Conservation (phyloP, 2,329 filamentous ascomycete species). For the Hypoxylon sp. region DNA sequence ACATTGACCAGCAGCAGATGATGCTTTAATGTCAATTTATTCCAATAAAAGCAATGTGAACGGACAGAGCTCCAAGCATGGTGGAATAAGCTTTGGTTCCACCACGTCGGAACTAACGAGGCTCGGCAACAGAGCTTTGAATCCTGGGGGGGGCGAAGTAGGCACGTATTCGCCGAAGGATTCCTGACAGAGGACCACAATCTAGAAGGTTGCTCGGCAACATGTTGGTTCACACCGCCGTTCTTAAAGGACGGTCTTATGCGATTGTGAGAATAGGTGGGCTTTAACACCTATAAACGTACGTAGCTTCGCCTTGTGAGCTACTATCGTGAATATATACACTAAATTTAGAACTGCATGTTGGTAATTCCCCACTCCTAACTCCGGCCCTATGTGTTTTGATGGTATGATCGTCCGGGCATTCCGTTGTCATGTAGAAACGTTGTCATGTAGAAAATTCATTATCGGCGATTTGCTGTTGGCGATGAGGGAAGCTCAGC, state of each 20-base stretch:
- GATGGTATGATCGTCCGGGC: background rate
- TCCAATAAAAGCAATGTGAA: too few relatives aligned
- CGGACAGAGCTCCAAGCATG: background rate
- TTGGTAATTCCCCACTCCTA: constrained; percentile 20
- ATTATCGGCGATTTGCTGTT: constrained; percentile 3
- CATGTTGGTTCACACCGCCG: background rate
- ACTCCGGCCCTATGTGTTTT: constrained; percentile 14
- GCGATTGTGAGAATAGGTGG: constrained; percentile 8
- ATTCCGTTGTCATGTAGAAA: background rate
- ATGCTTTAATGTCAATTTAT: too few relatives aligned
- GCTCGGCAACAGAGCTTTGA: background rate
- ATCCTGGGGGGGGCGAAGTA: constrained; percentile 15
- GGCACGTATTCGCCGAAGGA: background rate
- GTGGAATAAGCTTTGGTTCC: background rate
- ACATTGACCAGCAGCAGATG: too few relatives aligned
- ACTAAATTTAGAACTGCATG: constrained; percentile 31
- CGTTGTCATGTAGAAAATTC: background rate
- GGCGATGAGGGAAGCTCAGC: constrained; percentile 35
- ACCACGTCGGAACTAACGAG: background rate
- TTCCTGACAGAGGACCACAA: background rate
- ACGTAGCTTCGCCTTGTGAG: background rate
- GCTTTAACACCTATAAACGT: constrained; percentile 9
- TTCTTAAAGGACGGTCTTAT: constrained; percentile 5
- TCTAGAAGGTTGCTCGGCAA: background rate
- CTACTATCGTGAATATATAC: constrained; percentile 18